Base-by-base conservation (phyloP, 805 yeast species). In the Saccharomycopsis fermentans region DNA sequence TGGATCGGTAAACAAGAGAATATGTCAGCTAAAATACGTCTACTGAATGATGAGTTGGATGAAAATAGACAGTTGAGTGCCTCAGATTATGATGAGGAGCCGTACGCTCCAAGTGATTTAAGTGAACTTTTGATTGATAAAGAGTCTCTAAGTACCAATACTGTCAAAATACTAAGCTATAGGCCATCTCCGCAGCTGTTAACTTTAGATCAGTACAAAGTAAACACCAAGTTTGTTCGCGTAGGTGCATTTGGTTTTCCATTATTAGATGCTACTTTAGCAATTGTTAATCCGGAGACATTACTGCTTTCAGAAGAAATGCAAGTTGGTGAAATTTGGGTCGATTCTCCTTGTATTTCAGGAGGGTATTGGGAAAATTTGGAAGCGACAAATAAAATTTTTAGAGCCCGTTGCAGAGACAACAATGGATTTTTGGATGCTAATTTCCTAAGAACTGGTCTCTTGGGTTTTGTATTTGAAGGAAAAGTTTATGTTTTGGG, bases 261-360 rank as follows among this genome's bases (percentile, higher is more conserved):
- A 1, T 70, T 94, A 1, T 97, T 97, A 0, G 97, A 92, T 72
- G 92, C 97, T 0, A 88, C 96, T 0, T 69, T 92, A 35, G 97
- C 97, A 0, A 81, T 94, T 32, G 98, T 94, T 0, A 90, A 95
- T 68, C 98, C 98, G 0, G 98, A 94, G 61, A 89, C 92, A 59
- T 79, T 84, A 39, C 74, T 84, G 1, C 73, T 94, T 17, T 87
- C 89, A 4, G 82, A 83, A 1, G 84, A 79, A 54, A 81, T 87
- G 66, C 89, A 86, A 62, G 88, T 94, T 16, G 99, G 99, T 29
- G 99, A 94, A 70, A 84, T 94, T 36, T 94, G 98, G 98, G 87
- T 94, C n/a, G 97, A 91, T 66, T 86, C 95, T 50, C 92, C 92
- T 1, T 87, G 95, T 61, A 72, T 94, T 6, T 84, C 96, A 1